Base-by-base conservation (phyloP, 768 basidiomycete species). In the Hygrocybe coccinea region DNA sequence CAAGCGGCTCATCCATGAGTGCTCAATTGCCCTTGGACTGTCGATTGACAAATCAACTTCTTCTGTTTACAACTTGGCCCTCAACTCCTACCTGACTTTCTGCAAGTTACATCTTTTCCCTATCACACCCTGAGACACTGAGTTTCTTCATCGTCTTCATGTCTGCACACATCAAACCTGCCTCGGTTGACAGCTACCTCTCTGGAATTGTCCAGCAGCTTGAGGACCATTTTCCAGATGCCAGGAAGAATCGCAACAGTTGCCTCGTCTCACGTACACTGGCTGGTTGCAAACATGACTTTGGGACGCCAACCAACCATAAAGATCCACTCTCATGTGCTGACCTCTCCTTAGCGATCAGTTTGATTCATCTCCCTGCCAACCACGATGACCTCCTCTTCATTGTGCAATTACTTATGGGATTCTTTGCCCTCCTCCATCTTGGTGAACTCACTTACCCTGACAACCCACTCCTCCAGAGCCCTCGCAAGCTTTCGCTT, bases 71-170 rank as follows among this genome's bases (percentile, higher is more conserved):
- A 36, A 55, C 12, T 70, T 67, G 0, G 62, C 59, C 1, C 58
- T 71, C 3, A 62, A 69, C 17, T 69, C 68, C 3, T 71, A 64
- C 48, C 38, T 66, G 34, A 55, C 34, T 1, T 68, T 68, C 56
- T 64, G 62, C 50, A 21, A 56, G 4, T 11, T 64, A 2, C 67
- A 69, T 54, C 17, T 56, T 1, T 44, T 63, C 19, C 54, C 57
- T 14, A 66, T 21, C 71, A 64, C 2, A 69, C 3, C 54, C 50
- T 8, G 64, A 71, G 50, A 71, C 70, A 0, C 46, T 74, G 1
- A 61, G 60, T 15, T 66, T 69, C 47, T 74, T 60, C 56, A 55
- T 64, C 11, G 60, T 65, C 17, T 74, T 56, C 56, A 71, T 67
- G 61, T 64, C 54, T 1, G 56, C 59, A 33, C 64, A 68, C 37